phyloP scores from a whole-genome alignment of 495 filamentous ascomycete genomes.

The Aspergillus avenaceus region DNA sequence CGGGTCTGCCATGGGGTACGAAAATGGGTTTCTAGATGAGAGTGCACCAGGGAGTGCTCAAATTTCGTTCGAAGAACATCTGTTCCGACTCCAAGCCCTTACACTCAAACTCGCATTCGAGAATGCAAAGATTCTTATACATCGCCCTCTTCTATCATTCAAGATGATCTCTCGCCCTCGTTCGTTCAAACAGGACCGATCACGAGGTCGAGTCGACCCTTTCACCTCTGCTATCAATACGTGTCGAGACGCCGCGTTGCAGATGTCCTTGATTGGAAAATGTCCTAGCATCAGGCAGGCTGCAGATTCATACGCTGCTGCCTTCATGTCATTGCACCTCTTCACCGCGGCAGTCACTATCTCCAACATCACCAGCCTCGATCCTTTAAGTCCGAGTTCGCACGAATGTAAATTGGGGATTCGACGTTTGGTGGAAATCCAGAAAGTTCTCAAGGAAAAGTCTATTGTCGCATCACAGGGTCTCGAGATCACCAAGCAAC shows the following conservation, averaged over 20 bases:
- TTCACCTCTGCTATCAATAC: slow-evolving; percentile 10
- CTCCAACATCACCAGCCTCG: slow-evolving; percentile 24
- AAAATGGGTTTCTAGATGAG: too few relatives aligned
- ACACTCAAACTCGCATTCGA: slow-evolving; percentile 23
- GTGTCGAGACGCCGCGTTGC: slow-evolving; percentile 25
- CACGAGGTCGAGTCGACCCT: too few relatives aligned
- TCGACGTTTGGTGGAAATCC: slow-evolving; percentile 18
- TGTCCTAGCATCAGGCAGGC: slow-evolving; percentile 16
- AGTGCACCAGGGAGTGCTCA: slow-evolving; percentile 19
- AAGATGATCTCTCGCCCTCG: slow-evolving; percentile 6
- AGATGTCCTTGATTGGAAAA: slow-evolving; percentile 12
- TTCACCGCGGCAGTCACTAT: slow-evolving; percentile 27
- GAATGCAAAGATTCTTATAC: slow-evolving; percentile 21
- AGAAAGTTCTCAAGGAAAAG: slow-evolving; percentile 15
- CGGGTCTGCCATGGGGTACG: too few relatives aligned
- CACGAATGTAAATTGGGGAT: slow-evolving; percentile 19
- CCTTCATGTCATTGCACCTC: slow-evolving; percentile 28
- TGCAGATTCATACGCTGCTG: slow-evolving; percentile 24
- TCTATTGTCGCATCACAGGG: slow-evolving; percentile 22
- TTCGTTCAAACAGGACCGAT: too few relatives aligned
- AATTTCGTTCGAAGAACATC: slow-evolving; percentile 28
- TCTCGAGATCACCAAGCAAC: slow-evolving; percentile 20
- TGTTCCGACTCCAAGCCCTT: slow-evolving; percentile 28
- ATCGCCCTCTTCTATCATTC: slow-evolving; percentile 23
- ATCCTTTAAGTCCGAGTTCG: slow-evolving; percentile 14